phyloP scores from a whole-genome alignment of 176 grass and related monocot genomes.

The Calamus simplicifolius region DNA sequence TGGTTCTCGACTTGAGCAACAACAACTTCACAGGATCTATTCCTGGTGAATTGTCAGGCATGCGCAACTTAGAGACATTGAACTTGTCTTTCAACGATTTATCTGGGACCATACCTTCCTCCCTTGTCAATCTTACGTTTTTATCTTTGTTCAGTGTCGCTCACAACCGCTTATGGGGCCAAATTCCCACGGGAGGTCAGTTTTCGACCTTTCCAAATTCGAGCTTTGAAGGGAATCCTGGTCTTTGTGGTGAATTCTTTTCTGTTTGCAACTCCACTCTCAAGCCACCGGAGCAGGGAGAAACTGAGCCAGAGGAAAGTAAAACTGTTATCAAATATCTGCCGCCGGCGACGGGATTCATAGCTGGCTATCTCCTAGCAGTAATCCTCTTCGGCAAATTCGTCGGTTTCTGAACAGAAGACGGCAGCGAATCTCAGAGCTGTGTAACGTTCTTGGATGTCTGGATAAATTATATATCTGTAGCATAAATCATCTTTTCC shows the following conservation, averaged over 20 bases:
- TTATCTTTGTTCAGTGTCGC: background rate
- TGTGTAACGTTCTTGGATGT: too few species aligned
- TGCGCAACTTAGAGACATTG: conserved; percentile 5
- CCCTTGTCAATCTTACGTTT: background rate
- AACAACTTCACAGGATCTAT: conserved; percentile 1
- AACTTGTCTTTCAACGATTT: conserved; percentile 6
- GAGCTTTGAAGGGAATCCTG: conserved; percentile 6
- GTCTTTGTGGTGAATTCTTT: background rate
- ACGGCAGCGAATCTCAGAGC: too few species aligned
- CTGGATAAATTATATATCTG: too few species aligned
- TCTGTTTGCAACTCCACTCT: background rate
- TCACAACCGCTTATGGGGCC: background rate
- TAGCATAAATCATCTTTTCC: too few species aligned
- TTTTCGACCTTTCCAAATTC: background rate
- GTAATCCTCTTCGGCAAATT: background rate
- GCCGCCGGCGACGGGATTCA: background rate
- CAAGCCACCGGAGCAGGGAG: background rate
- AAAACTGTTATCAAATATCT: background rate
- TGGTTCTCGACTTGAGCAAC: background rate
- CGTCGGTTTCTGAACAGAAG: too few species aligned
- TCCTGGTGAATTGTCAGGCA: background rate
- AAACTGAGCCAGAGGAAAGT: background rate
- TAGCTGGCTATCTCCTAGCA: background rate
- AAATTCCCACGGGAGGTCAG: conserved; percentile 1
- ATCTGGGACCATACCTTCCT: conserved; percentile 2